phyloP scores from a whole-genome alignment of 371 early-diverging fungal genomes.

The Fennellomyces sp. region DNA sequence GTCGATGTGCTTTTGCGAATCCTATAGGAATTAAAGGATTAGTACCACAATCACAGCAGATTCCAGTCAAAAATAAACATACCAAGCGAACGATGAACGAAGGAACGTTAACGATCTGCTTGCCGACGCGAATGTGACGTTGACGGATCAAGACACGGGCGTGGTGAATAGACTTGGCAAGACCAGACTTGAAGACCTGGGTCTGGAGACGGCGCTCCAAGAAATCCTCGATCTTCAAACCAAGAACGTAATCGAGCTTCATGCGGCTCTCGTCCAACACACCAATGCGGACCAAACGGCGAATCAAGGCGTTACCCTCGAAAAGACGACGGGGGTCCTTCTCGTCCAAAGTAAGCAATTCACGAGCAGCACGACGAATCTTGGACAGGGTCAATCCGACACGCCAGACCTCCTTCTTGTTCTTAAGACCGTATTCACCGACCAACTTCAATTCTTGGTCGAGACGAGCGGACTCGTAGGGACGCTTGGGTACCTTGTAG shows the following conservation, averaged over 20 bases:
- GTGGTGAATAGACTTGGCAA: constrained; percentile 99
- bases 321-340: constrained; percentile 99
- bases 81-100: constrained; percentile 93
- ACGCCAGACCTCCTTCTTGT: constrained; percentile 99
- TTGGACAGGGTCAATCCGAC: constrained; percentile 97
- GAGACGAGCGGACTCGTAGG: constrained; percentile 98
- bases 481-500: constrained; percentile 98
- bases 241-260: constrained; percentile 99
- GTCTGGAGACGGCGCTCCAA: constrained; percentile 99
- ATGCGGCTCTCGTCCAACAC: constrained; percentile 97
- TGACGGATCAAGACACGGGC: constrained; percentile 99
- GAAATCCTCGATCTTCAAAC: constrained; percentile 98
- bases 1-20: constrained; percentile 98
- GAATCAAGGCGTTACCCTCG: constrained; percentile 99
- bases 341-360: constrained; percentile 96
- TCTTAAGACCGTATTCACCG: constrained; percentile 99
- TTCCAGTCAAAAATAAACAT: too few relatives aligned
- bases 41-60: background rate
- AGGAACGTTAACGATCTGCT: constrained; percentile 98
- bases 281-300: constrained; percentile 98
- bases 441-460: constrained; percentile 98
- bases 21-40: constrained; percentile 15
- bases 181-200: constrained; percentile 98
- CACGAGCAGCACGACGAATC: constrained; percentile 99
- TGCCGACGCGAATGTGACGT: constrained; percentile 98